Evolutionary conservation across 2,329 filamentous ascomycete genomes (phyloP), one percentile per base, ranked within the genome.

Genomic region (Grosmannia clavigera): DNA sequence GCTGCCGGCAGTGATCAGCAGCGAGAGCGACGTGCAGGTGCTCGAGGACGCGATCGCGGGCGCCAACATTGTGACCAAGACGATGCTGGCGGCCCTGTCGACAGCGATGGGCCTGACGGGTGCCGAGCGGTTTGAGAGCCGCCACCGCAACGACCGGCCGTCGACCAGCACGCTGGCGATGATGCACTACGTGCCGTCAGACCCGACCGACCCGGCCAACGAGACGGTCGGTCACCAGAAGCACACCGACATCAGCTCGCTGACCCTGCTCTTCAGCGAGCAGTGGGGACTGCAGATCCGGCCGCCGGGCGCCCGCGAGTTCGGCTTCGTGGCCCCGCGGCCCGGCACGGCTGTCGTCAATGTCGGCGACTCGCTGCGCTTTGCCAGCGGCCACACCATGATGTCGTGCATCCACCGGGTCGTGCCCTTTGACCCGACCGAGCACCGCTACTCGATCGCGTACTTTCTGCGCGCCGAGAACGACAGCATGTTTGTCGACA

Each of bases 401-500:
- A 75, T 79, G 69, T 79, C 77, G 46, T 81, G 78, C 73, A 79
- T 83, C 68, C 80, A 82, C 73, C 73, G 79, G 61, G 80, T 82
- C 33, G 78, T 83, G 25, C 80, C 80, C 0, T 76, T 77, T 62
- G 68, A 80, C 69, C 72, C 74, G 27, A 65, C 68, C 50, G 76
- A 81, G 76, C 76, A 81, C 70, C 76, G 80, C 60, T 82, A 82
- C 74, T 80, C 77, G 11, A 79, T 82, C 63, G 80, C 80, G 16
- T 83, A 82, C 69, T 82, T 82, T 72, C 72, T 82, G 58, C 74
- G 80, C 43, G 77, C 80, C 58, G 78, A 82, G 72, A 74, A 82
- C 68, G 78, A 79, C 66, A 77, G 76, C 66, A 76, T 78, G 73
- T 81, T 82, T 68, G 73, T 73, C 55, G 80, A 82, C 70, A 76